Evolutionary conservation across 2,329 filamentous ascomycete genomes (phyloP).

Genomic region (Colletotrichum sp.): DNA sequence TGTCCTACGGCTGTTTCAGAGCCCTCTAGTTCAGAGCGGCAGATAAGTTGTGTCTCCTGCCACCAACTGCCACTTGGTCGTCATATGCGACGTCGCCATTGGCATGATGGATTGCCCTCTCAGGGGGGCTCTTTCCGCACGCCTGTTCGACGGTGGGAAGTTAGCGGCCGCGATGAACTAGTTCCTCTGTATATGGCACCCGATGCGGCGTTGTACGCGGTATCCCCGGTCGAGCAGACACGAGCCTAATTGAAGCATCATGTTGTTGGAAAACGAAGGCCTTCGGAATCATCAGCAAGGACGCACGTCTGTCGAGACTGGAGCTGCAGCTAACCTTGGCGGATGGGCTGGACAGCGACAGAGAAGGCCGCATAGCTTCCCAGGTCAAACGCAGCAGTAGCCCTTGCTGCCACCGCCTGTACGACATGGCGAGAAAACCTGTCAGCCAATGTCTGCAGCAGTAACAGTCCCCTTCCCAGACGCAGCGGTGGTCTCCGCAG

Average conservation of each 20-base stretch:
- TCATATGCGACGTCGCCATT: neutral
- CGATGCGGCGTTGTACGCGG: neutral
- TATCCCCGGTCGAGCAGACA: neutral
- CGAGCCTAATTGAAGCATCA: neutral
- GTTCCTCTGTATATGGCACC: neutral
- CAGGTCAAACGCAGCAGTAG: neutral
- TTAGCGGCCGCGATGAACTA: neutral
- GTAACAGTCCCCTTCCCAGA: neutral
- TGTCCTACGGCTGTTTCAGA: neutral
- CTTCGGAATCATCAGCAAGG: no score
- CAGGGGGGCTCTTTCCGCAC: neutral
- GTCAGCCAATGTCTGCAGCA: neutral
- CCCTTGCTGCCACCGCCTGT: neutral
- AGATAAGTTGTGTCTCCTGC: neutral
- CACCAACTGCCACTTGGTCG: neutral
- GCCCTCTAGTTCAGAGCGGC: neutral
- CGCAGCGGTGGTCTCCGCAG: neutral
- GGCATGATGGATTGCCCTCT: neutral
- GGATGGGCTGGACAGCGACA: neutral
- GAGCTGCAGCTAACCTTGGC: neutral
- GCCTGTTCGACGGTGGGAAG: neutral
- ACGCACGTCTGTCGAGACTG: neutral
- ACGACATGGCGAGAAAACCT: neutral
- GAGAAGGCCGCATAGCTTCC: neutral
- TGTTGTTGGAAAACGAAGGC: neutral